Percentiles rank a stretch among this genome's conserved stretches.
Conservation (phyloP, 1,139 yeast species). For the Sugiyamaella paludigena region DNA sequence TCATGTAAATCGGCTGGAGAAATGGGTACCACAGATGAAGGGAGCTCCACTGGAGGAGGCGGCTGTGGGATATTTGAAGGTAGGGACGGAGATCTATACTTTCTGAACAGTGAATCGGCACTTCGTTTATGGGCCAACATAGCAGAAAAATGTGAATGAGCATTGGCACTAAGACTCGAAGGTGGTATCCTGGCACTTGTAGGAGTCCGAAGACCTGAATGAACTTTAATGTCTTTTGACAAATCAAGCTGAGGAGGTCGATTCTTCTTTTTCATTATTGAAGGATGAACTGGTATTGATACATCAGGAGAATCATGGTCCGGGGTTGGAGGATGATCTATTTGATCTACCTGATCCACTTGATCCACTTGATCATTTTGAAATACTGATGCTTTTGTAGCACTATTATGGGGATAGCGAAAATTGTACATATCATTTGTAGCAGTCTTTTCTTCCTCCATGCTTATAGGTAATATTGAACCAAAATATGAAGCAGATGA, state of each 20-base stretch:
- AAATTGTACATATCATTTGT: too few species aligned
- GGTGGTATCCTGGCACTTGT: slow-evolving; percentile 1
- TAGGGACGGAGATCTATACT: slow-evolving; percentile 10
- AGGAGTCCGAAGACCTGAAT: background rate
- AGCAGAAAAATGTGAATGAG: slow-evolving; percentile 2
- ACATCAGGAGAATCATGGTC: slow-evolving; percentile 2
- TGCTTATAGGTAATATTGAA: too few species aligned
- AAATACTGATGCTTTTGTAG: too few species aligned
- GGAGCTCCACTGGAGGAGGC: slow-evolving; percentile 7
- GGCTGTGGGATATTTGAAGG: slow-evolving; percentile 8
- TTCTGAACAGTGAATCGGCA: slow-evolving; percentile 7
- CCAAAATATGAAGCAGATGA: too few species aligned
- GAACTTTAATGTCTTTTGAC: slow-evolving; percentile 1
- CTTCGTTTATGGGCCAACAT: slow-evolving; percentile 6
- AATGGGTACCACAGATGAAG: slow-evolving; percentile 5
- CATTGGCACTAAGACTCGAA: background rate
- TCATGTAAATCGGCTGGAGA: background rate
- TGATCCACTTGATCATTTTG: background rate
- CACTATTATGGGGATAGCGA: too few species aligned
- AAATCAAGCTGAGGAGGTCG: slow-evolving; percentile 11
- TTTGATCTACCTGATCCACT: too few species aligned
- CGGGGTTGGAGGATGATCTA: slow-evolving; percentile 6
- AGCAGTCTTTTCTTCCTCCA: too few species aligned
- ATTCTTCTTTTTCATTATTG: slow-evolving; percentile 1
- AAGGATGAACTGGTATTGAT: background rate